phyloP scores from a whole-genome alignment of 2,329 filamentous ascomycete genomes.

The Claviceps capensis region DNA sequence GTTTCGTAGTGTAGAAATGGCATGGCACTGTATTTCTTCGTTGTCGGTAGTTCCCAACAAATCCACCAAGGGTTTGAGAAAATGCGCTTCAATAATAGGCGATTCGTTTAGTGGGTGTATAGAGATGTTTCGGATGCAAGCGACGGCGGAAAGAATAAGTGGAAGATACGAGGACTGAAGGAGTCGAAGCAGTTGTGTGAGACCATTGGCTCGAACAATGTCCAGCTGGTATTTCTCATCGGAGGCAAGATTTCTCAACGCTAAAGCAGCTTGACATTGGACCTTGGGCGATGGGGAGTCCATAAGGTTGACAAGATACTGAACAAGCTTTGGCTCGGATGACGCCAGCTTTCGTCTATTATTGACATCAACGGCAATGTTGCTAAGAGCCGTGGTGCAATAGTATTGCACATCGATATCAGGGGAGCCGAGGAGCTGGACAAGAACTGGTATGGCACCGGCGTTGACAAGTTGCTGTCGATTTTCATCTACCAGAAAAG shows the following conservation, averaged over 20 bases:
- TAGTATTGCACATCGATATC: constrained; percentile 99
- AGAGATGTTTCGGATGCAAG: constrained; percentile 96
- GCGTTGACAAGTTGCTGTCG: constrained; percentile 94
- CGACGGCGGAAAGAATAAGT: constrained; percentile 89
- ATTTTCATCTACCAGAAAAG: constrained; percentile 62
- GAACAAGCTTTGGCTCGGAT: constrained; percentile 80
- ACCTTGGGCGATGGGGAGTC: constrained; percentile 95
- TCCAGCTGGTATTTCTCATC: constrained; percentile 98
- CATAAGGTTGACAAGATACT: constrained; percentile 91
- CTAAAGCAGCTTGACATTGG: constrained; percentile 90
- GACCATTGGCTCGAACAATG: constrained; percentile 79
- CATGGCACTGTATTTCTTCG: constrained; percentile 97
- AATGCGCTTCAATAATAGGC: constrained; percentile 95
- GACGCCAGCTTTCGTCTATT: constrained; percentile 87
- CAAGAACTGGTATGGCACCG: constrained; percentile 92
- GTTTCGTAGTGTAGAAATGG: constrained; percentile 91
- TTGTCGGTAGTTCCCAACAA: constrained; percentile 91
- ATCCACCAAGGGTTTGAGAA: constrained; percentile 85
- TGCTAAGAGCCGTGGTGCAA: constrained; percentile 95
- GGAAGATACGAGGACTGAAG: constrained; percentile 92
- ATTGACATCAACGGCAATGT: constrained; percentile 87
- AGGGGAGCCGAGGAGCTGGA: constrained; percentile 80
- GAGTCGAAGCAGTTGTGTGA: constrained; percentile 73
- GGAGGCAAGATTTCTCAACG: constrained; percentile 86
- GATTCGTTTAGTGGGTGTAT: constrained; percentile 97